These are phyloP conservation scores for Sporothrix luriei DNA, from an alignment of 2,329 filamentous ascomycete species.

Conservation along the genomic window DNA sequence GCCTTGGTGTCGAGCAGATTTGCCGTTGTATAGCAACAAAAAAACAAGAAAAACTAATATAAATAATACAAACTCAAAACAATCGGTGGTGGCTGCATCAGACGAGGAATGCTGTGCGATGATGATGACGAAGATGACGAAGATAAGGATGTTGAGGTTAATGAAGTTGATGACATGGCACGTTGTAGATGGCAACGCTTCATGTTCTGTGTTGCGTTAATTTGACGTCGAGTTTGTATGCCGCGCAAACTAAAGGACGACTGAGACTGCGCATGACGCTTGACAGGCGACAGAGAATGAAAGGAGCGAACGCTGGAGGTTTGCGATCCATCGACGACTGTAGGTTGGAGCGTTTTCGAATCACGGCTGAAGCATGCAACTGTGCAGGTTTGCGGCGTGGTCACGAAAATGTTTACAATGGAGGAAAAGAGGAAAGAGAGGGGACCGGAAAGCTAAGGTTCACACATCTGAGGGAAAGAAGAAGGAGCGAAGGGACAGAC, in stretches of 20 bases:
- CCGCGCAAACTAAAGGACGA: not conserved
- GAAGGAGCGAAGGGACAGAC: slow-evolving; percentile 1
- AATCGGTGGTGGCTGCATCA: not conserved
- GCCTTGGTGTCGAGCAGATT: slow-evolving; percentile 64
- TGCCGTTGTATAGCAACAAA: slow-evolving; percentile 35
- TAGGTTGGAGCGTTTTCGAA: not conserved
- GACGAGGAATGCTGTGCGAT: not conserved
- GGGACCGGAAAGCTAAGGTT: slow-evolving; percentile 34
- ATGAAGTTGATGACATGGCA: too few species aligned
- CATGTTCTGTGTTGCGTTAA: not conserved
- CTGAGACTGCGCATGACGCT: not conserved
- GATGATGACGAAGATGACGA: not conserved
- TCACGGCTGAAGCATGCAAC: too few species aligned
- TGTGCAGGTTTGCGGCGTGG: not conserved
- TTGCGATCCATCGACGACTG: not conserved
- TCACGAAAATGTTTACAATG: not conserved
- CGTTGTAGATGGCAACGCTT: not conserved
- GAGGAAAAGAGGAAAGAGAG: slow-evolving; percentile 35
- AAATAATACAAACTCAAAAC: slow-evolving; percentile 18
- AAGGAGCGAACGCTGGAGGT: slow-evolving; percentile 33
- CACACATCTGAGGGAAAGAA: not conserved
- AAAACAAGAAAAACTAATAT: slow-evolving; percentile 33
- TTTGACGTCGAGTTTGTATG: not conserved
- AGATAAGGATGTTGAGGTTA: too few species aligned
- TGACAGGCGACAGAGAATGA: slow-evolving; percentile 29